Evolutionary conservation across 306 rosid species (phyloP).

Genomic region (Rubus parviflorus): DNA sequence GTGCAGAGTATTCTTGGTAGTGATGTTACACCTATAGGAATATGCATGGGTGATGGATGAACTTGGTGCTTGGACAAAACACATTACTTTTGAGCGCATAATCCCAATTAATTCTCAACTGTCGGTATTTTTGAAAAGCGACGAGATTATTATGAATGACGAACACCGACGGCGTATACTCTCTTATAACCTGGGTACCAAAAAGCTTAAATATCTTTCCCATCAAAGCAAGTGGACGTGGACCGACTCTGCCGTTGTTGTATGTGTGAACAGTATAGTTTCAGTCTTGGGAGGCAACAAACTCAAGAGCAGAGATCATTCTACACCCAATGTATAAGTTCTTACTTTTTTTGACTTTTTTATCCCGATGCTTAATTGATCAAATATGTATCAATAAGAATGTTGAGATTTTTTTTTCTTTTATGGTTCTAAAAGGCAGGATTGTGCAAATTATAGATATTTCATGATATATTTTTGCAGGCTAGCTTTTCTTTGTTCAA

Average conservation of each 20-base stretch:
- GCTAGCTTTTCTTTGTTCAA: background rate
- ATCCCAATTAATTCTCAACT: background rate
- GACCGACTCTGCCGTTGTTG: background rate
- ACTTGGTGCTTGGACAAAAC: conserved; percentile 6
- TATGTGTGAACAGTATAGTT: background rate
- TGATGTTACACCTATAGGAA: background rate
- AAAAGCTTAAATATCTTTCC: background rate
- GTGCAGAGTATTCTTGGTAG: background rate
- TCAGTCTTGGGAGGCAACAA: background rate
- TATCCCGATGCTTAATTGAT: background rate
- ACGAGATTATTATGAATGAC: background rate
- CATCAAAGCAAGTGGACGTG: background rate
- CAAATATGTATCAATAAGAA: background rate
- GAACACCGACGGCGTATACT: background rate
- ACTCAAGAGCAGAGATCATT: background rate
- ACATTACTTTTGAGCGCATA: background rate
- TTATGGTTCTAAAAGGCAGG: background rate
- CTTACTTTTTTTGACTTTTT: background rate
- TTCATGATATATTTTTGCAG: background rate
- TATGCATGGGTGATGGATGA: background rate
- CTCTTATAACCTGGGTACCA: background rate
- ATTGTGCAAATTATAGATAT: background rate
- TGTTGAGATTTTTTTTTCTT: background rate
- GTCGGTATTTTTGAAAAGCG: background rate
- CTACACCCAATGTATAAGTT: background rate